These are phyloP conservation scores for Artemisia argyi DNA, from an alignment of 129 eudicot genomes.

Conservation along the genomic window DNA sequence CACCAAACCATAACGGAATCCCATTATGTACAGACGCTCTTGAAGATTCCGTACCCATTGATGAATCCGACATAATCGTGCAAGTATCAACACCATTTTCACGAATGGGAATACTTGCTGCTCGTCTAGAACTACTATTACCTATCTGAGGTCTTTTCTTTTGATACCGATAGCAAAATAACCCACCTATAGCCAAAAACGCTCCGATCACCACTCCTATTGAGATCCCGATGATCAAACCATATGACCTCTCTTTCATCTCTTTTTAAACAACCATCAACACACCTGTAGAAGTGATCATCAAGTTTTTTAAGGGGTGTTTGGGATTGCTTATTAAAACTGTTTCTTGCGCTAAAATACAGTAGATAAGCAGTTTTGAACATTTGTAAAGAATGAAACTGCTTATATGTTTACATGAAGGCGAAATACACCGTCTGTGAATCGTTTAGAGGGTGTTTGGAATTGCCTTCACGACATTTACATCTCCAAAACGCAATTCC, in stretches of 20 bases:
- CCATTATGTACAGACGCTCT: slow-evolving; percentile 50
- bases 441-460: too few relatives aligned
- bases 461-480: too few relatives aligned
- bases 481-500: too few relatives aligned
- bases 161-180: slow-evolving; percentile 73
- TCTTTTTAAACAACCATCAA: slow-evolving; percentile 43
- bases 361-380: neutral
- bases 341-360: neutral
- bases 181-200: slow-evolving; percentile 55
- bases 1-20: slow-evolving; percentile 64
- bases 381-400: too few relatives aligned
- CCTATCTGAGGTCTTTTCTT: slow-evolving; percentile 72
- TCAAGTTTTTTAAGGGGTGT: neutral
- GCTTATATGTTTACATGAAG: too few relatives aligned
- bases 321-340: neutral
- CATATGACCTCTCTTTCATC: slow-evolving; percentile 69
- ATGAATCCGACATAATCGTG: slow-evolving; percentile 77
- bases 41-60: slow-evolving; percentile 79
- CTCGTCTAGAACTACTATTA: slow-evolving; percentile 86
- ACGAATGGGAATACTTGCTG: slow-evolving; percentile 76
- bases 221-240: slow-evolving; percentile 82
- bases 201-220: slow-evolving; percentile 94
- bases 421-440: too few relatives aligned
- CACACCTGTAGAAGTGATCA: slow-evolving; percentile 38
- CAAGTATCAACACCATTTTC: slow-evolving; percentile 85